A percentile compares a stretch with the other conserved stretches of the same genome.
Conservation (phyloP, 805 yeast genomes). For the Starmerella floricola region DNA sequence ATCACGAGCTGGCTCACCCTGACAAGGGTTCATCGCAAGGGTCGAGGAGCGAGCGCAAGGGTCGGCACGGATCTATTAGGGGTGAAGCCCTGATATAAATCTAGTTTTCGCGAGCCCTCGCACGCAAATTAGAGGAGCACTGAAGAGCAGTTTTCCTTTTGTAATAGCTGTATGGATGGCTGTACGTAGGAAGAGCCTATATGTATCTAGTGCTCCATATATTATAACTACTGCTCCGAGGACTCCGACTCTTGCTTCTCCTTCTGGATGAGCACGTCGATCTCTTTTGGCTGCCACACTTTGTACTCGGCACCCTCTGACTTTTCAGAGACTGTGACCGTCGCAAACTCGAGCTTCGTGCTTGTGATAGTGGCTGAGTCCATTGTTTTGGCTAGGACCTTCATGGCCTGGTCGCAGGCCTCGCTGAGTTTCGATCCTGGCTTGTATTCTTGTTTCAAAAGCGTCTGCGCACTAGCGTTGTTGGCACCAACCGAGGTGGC, state of each 20-base stretch:
- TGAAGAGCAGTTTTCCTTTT: no score
- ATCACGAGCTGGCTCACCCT: no score
- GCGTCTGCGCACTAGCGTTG: constrained; percentile 89
- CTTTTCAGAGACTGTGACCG: constrained; percentile 27
- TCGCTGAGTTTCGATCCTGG: constrained; percentile 55
- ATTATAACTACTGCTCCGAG: background rate
- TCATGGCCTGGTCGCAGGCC: constrained; percentile 78
- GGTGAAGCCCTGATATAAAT: no score
- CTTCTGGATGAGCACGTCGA: constrained; percentile 59
- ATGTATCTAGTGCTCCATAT: background rate
- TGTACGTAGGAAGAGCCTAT: background rate
- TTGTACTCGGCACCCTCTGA: constrained; percentile 44
- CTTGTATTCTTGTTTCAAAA: constrained; percentile 87
- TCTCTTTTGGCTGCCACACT: constrained; percentile 70
- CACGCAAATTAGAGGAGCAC: no score
- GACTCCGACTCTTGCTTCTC: constrained; percentile 28
- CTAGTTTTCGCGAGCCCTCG: no score
- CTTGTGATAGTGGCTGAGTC: constrained; percentile 75
- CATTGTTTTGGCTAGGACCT: constrained; percentile 86
- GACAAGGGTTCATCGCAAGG: no score
- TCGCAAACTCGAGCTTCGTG: constrained; percentile 87
- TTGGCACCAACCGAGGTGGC: constrained; percentile 96
- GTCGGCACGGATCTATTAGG: no score
- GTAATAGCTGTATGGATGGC: no score
- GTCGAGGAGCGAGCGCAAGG: no score